Evolutionary conservation across 345 rosid species (phyloP).

Genomic region (Sonneratia alba): DNA sequence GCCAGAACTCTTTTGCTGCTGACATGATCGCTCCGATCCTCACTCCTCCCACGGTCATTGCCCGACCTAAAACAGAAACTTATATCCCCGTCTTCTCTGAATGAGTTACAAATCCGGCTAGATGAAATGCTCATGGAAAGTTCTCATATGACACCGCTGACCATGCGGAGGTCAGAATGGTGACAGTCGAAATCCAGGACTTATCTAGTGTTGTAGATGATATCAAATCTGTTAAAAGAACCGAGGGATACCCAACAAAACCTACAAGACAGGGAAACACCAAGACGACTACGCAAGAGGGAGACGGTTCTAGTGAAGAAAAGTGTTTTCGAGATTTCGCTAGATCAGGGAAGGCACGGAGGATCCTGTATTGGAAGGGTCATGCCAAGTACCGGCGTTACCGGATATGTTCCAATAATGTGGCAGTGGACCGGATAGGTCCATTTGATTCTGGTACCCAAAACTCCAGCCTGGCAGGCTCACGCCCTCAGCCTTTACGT

Average conservation of each 20-base stretch:
- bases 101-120: not conserved
- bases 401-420: not conserved
- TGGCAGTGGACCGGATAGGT: not conserved
- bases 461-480: slow-evolving; percentile 1
- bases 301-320: slow-evolving; percentile 23
- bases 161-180: not conserved
- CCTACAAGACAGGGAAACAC: slow-evolving; percentile 14
- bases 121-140: not conserved
- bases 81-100: not conserved
- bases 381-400: not conserved
- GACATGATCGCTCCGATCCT: slow-evolving; percentile 84
- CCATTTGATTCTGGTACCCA: slow-evolving; percentile 3
- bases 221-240: slow-evolving; percentile 3
- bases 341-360: not conserved
- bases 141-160: not conserved
- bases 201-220: not conserved
- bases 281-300: slow-evolving; percentile 24
- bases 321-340: not conserved
- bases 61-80: not conserved
- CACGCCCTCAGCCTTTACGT: slow-evolving; percentile 12
- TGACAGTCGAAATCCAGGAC: not conserved
- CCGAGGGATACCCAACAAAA: slow-evolving; percentile 12
- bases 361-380: slow-evolving; percentile 1
- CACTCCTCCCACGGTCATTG: slow-evolving; percentile 24
- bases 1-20: slow-evolving; percentile 41